phyloP scores from a whole-genome alignment of 2,329 filamentous ascomycete genomes.

The Claviceps pazoutovae region DNA sequence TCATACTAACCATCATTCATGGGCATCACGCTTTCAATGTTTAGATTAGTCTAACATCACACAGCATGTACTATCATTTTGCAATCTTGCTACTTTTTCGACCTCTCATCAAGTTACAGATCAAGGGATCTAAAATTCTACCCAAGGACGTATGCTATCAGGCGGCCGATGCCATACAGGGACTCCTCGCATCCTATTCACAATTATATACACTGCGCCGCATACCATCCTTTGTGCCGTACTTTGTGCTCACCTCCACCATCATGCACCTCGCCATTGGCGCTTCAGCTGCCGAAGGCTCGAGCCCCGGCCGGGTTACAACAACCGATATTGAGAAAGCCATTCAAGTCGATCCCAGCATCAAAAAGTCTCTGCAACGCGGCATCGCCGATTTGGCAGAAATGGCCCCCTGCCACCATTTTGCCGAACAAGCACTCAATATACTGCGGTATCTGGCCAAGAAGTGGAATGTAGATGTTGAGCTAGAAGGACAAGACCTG shows the following conservation, averaged over 20 bases:
- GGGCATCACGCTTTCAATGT: neutral
- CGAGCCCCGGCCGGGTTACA: conserved; percentile 7
- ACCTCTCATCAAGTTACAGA: conserved; percentile 51
- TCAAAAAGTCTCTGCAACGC: conserved; percentile 32
- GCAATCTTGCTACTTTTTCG: conserved; percentile 61
- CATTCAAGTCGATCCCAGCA: conserved; percentile 23
- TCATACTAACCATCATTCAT: neutral
- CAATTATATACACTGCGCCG: conserved; percentile 43
- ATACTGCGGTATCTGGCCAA: conserved; percentile 43
- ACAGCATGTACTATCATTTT: conserved; percentile 57
- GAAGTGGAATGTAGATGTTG: conserved; percentile 44
- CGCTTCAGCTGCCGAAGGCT: conserved; percentile 17
- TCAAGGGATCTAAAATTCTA: conserved; percentile 47
- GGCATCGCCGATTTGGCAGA: conserved; percentile 44
- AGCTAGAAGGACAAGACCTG: conserved; percentile 22
- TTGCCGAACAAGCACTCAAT: conserved; percentile 45
- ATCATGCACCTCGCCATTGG: conserved; percentile 46
- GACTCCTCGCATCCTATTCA: conserved; percentile 40
- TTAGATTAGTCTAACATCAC: neutral
- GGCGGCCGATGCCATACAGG: conserved; percentile 45
- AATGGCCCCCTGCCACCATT: conserved; percentile 47
- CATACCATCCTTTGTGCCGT: conserved; percentile 47
- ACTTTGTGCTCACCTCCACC: conserved; percentile 46
- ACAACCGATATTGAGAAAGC: conserved; percentile 17
- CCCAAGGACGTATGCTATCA: conserved; percentile 53